Conservation (phyloP, 2,329 filamentous ascomycete species). For the Helotiales sp. region DNA sequence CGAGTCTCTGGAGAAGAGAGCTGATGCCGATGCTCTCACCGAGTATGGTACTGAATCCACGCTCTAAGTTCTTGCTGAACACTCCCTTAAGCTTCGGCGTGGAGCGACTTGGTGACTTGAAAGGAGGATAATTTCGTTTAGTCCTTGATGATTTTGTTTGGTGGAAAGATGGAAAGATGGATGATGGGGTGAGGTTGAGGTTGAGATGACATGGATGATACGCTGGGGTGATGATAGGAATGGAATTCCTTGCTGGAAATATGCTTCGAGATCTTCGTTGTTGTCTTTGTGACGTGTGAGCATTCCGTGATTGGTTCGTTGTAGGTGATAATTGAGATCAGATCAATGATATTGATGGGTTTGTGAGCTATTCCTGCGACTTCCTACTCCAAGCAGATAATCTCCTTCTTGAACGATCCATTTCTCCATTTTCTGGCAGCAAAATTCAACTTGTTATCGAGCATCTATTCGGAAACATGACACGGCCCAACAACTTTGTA, state of each 20-base stretch:
- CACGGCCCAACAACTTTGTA: neutral
- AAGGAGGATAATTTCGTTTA: neutral
- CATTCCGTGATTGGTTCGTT: too few relatives aligned
- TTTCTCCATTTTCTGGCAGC: neutral
- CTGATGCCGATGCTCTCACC: neutral
- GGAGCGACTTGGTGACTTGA: neutral
- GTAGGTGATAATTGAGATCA: too few relatives aligned
- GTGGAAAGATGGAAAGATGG: too few relatives aligned
- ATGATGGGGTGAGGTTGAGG: neutral
- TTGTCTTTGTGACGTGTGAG: neutral
- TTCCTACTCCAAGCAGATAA: neutral
- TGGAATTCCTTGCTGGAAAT: neutral
- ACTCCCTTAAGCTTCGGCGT: too few relatives aligned
- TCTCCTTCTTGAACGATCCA: neutral
- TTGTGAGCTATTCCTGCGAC: too few relatives aligned
- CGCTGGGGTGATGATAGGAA: neutral
- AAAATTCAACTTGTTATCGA: neutral
- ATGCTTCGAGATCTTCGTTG: neutral
- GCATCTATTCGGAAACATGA: neutral
- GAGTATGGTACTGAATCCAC: too few relatives aligned
- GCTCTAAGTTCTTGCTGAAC: too few relatives aligned
- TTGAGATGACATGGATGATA: neutral
- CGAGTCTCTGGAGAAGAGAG: too few relatives aligned
- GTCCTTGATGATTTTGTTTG: neutral
- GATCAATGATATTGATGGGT: too few relatives aligned